Conservation (phyloP, 2,329 filamentous ascomycete species). For the Fusarium hainanense region DNA sequence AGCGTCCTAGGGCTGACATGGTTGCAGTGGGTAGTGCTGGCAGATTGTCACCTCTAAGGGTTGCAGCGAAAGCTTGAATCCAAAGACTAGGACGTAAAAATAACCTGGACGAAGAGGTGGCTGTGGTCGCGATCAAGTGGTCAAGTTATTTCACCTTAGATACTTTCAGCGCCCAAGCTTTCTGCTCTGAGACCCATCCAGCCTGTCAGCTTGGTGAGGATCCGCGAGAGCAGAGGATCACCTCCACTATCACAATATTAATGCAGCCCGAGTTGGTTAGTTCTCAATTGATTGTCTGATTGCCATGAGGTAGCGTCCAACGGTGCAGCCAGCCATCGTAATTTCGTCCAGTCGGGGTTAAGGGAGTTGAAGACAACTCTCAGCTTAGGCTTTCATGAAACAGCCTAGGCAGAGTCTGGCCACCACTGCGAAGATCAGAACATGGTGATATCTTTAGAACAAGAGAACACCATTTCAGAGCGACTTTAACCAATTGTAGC, state of each 20-base stretch:
- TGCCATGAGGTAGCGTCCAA: not conserved
- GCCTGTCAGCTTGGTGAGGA: constrained; percentile 30
- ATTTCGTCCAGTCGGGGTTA: constrained; percentile 6
- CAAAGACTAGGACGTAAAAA: not conserved
- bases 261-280: constrained; percentile 28
- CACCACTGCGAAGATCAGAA: constrained; percentile 27
- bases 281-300: not conserved
- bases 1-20: constrained; percentile 46
- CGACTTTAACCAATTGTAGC: not conserved
- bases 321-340: constrained; percentile 13
- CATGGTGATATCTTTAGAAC: constrained; percentile 29
- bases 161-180: not conserved
- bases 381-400: constrained; percentile 27
- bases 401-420: constrained; percentile 29
- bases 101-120: not conserved
- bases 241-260: constrained; percentile 25
- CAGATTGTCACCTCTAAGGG: not conserved
- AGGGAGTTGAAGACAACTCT: constrained; percentile 1
- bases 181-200: not conserved
- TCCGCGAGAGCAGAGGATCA: constrained; percentile 16
- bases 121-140: not conserved
- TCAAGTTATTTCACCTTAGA: not conserved
- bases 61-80: not conserved
- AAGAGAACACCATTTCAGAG: not conserved
- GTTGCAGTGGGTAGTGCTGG: constrained; percentile 24